Percentiles rank a stretch among this genome's conserved stretches.
These are phyloP conservation scores for Colletotrichum sojae DNA, from an alignment of 2,329 filamentous ascomycete genomes.

Conservation along the genomic window DNA sequence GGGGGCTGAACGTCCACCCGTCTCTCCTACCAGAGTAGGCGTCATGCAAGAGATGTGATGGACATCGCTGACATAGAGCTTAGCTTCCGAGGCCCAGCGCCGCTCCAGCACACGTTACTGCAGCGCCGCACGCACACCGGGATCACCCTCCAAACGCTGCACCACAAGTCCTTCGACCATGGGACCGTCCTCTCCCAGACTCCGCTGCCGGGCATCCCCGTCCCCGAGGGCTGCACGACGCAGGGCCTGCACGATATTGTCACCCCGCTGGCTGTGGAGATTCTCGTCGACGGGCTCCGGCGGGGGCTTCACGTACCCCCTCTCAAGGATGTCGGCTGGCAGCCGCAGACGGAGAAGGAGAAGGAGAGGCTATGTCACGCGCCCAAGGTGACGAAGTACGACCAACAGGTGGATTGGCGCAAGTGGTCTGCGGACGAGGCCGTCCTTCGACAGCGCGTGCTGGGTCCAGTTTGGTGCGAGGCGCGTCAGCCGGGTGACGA, in stretches of 20 bases:
- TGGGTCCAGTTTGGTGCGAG: constrained; percentile 77
- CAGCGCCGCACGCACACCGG: constrained; percentile 74
- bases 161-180: constrained; percentile 82
- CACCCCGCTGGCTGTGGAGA: constrained; percentile 74
- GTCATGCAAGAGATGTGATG: no score
- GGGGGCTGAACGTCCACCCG: constrained; percentile 93
- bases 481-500: constrained; percentile 43
- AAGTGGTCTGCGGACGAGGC: constrained; percentile 69
- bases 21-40: constrained; percentile 87
- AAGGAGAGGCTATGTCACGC: constrained; percentile 64
- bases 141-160: constrained; percentile 88
- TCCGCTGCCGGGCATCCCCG: constrained; percentile 68
- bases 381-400: constrained; percentile 78
- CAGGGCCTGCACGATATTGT: constrained; percentile 62
- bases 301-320: constrained; percentile 76
- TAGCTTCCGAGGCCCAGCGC: constrained; percentile 87
- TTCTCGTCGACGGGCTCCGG: constrained; percentile 78
- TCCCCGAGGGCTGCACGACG: constrained; percentile 61
- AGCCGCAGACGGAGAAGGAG: constrained; percentile 38
- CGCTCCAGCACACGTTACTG: constrained; percentile 88
- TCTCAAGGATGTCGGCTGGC: constrained; percentile 55
- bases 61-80: constrained; percentile 19
- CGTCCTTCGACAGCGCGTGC: constrained; percentile 67
- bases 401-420: constrained; percentile 74
- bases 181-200: constrained; percentile 83